phyloP scores from a whole-genome alignment of 805 yeast genomes.

The Peterozyma xylosa region DNA sequence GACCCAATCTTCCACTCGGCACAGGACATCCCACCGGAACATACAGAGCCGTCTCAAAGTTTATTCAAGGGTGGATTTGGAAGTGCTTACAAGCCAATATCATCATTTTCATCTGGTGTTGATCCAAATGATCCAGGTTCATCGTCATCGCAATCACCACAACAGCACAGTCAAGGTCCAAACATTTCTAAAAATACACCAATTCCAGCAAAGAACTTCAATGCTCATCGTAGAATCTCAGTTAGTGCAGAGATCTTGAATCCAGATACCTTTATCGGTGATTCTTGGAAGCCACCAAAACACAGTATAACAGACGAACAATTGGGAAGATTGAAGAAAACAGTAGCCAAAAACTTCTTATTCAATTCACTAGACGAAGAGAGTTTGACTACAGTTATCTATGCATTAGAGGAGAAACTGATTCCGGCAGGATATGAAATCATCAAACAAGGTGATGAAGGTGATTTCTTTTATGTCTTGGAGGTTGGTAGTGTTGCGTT shows the following conservation, averaged over 20 bases:
- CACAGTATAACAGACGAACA: constrained; percentile 59
- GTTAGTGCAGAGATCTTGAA: constrained; percentile 86
- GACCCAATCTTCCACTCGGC: constrained; percentile 5
- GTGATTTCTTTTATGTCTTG: constrained; percentile 84
- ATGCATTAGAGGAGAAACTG: constrained; percentile 73
- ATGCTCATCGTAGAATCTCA: constrained; percentile 79
- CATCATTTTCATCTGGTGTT: constrained; percentile 12
- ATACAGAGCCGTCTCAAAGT: constrained; percentile 1
- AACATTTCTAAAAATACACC: constrained; percentile 21
- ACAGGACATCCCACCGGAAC: constrained; percentile 8
- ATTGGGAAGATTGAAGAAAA: constrained; percentile 55
- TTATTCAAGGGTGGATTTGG: constrained; percentile 21
- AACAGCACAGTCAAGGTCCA: not conserved
- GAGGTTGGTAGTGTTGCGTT: constrained; percentile 83
- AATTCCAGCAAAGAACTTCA: constrained; percentile 50
- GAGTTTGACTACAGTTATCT: constrained; percentile 67
- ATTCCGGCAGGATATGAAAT: constrained; percentile 55
- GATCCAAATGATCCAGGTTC: constrained; percentile 13
- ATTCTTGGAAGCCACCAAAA: constrained; percentile 68
- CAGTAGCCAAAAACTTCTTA: constrained; percentile 75
- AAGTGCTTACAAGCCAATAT: constrained; percentile 16
- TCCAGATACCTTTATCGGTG: constrained; percentile 60
- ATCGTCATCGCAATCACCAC: not conserved
- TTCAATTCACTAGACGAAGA: constrained; percentile 79
- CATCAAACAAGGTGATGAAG: constrained; percentile 89